Percentiles rank a stretch among this genome's conserved stretches.
Conservation (phyloP, 306 rosid species). For the Rubus idaeus region DNA sequence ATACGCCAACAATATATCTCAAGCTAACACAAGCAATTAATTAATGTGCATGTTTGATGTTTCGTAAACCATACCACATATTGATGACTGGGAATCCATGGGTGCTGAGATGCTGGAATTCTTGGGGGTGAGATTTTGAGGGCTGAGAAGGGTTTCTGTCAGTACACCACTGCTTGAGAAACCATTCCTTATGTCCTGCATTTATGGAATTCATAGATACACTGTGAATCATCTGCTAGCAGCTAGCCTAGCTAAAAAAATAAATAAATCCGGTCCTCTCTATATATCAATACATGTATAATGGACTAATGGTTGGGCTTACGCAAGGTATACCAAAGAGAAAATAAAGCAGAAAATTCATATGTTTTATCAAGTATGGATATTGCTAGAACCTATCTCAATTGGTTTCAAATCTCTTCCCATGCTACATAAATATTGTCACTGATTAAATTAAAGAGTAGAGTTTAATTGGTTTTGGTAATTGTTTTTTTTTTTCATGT, state of each 20-base stretch:
- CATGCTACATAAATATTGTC: no score
- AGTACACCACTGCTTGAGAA: conserved; percentile 47
- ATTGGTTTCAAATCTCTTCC: no score
- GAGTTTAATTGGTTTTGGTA: neutral
- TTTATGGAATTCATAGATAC: neutral
- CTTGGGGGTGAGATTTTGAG: conserved; percentile 54
- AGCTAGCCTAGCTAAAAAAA: neutral
- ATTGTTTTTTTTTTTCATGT: no score
- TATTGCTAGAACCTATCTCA: no score
- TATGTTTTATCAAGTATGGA: no score
- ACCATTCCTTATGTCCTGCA: conserved; percentile 58
- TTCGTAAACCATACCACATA: conserved; percentile 42
- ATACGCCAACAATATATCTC: no score
- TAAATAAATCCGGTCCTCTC: neutral
- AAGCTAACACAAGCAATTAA: neutral
- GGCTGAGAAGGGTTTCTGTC: conserved; percentile 32
- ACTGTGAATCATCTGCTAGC: neutral
- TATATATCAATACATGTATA: no score
- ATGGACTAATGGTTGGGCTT: neutral
- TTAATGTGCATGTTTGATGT: neutral
- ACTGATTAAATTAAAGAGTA: no score
- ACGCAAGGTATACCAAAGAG: neutral
- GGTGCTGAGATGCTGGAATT: conserved; percentile 55
- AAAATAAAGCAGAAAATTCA: no score
- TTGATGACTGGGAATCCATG: conserved; percentile 76